A percentile compares a stretch with the other conserved stretches of the same genome.
These are phyloP conservation scores for Colletotrichum sp. DNA, from an alignment of 2,329 filamentous ascomycete genomes.

Conservation along the genomic window DNA sequence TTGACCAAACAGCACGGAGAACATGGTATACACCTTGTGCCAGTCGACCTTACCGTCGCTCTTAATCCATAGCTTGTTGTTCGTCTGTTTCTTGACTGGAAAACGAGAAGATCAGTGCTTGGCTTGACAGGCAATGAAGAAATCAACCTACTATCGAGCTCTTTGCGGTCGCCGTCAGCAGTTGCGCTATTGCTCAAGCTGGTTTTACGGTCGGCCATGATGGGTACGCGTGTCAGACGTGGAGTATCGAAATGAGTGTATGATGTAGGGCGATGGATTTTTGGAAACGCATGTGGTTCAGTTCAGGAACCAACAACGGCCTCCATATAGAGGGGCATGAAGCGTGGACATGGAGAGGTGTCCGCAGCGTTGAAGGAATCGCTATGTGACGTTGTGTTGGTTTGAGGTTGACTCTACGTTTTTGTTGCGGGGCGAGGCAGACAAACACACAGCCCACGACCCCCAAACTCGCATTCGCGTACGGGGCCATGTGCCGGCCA, in stretches of 20 bases:
- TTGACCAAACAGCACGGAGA: not conserved
- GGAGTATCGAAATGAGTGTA: not conserved
- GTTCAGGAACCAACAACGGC: not conserved
- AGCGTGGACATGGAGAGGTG: not conserved
- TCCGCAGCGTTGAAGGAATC: not conserved
- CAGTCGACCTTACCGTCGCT: not conserved
- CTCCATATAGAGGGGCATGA: not conserved
- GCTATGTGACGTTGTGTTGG: not conserved
- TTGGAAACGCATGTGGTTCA: not conserved
- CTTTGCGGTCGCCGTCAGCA: not conserved
- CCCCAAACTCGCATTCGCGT: not conserved
- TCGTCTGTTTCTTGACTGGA: not conserved
- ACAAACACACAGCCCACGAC: not conserved
- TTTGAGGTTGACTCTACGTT: not conserved
- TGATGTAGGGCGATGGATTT: not conserved
- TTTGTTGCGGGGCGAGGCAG: not conserved
- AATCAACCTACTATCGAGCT: not conserved
- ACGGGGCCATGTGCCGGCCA: too few species aligned
- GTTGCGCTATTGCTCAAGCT: not conserved
- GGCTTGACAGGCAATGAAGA: not conserved
- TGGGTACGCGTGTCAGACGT: not conserved
- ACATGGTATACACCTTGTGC: not conserved
- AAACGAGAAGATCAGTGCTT: not conserved
- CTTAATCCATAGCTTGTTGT: not conserved
- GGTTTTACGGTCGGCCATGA: not conserved